A percentile compares a stretch with the other conserved stretches of the same genome.
Evolutionary conservation across 305 asterid species (phyloP).

Genomic region (Solanum hybrid): DNA sequence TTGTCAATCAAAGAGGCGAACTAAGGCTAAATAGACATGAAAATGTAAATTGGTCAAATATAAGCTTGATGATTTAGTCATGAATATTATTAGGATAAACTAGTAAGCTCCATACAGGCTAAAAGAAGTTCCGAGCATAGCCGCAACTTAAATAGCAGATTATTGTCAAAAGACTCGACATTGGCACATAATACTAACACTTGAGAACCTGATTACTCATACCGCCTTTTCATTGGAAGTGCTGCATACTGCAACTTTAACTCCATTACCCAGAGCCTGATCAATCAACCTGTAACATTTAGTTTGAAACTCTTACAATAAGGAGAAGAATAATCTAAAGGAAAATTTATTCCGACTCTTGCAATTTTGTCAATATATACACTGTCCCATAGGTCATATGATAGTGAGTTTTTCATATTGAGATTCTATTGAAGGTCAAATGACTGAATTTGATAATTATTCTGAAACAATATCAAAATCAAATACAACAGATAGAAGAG

Average conservation of each 20-base stretch:
- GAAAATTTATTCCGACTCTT: background rate
- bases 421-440: background rate
- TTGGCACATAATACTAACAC: slow-evolving; percentile 5
- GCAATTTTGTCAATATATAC: background rate
- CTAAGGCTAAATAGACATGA: background rate
- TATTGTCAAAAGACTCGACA: background rate
- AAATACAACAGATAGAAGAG: background rate
- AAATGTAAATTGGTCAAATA: background rate
- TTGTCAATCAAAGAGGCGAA: background rate
- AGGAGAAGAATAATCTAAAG: background rate
- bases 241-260: slow-evolving; percentile 93
- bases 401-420: background rate
- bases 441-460: background rate
- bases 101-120: background rate
- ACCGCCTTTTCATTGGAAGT: slow-evolving; percentile 99
- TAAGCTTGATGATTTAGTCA: background rate
- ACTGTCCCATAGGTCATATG: background rate
- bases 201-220: slow-evolving; percentile 54
- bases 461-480: background rate
- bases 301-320: background rate
- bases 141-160: background rate
- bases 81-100: background rate
- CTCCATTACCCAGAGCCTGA: slow-evolving; percentile 71
- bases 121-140: background rate
- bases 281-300: slow-evolving; percentile 60